Evolutionary conservation across 768 basidiomycete species (phyloP), one percentile per base, ranked within the genome.

Genomic region (Hygrophoropsis aurantiaca): DNA sequence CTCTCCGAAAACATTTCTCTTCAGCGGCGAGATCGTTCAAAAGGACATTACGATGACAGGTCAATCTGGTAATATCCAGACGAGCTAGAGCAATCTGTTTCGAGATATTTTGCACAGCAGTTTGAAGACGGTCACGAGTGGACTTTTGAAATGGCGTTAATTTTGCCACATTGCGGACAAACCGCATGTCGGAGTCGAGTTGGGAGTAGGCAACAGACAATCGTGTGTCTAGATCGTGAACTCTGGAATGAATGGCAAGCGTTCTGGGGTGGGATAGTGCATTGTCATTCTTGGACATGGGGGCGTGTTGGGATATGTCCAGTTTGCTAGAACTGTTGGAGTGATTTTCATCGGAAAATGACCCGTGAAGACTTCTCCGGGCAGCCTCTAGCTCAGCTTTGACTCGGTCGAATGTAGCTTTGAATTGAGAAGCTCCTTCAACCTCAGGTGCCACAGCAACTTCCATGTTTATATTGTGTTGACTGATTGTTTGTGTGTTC

Each of bases 91-190:
- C 79, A 40, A 98, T 69, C 33, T 79, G 77, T 58, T 79, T 84
- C 7, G 86, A 80, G 11, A 86, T 70, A 15, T 67, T 70, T 54
- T 83, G 81, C 15, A 94, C 70, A 3, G 82, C 74, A 19, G 68
- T 56, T 19, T 79, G 68, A 21, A 99, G 75, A 37, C 84, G 79
- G 51, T 91, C 88, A 39, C 94, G 81, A 3, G 94, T 94, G 8
- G 84, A 73, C 40, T 81, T 81, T 58, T 86, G 90, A 65, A 98
- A 94, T 3, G 97, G 94, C 13, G 90, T 87, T 32, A 97, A 74
- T 35, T 87, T 80, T 2, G 85, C 85, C 18, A 97, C 75, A 57
- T 94, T 95, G 34, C 88, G 84, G 18, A 87, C 80, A 35, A 86
- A 70, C 15, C 85, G 82, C 62, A 94, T 67, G 51, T 87, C 80